Conservation (phyloP, 2,329 filamentous ascomycete species). For the Ophiocordyceps sinensis region DNA sequence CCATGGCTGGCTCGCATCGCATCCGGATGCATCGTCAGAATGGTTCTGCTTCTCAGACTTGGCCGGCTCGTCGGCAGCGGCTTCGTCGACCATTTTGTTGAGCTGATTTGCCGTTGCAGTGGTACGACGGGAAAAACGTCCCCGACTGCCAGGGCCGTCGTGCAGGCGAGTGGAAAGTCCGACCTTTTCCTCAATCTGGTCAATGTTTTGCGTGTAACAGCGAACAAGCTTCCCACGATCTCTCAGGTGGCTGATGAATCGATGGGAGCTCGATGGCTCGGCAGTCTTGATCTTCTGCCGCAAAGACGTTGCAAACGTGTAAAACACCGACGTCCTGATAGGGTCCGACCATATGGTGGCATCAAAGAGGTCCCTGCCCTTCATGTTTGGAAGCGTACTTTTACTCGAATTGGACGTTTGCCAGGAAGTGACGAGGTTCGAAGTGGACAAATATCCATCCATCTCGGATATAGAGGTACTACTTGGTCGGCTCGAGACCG, state of each 20-base stretch:
- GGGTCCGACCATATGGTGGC: slow-evolving; percentile 56
- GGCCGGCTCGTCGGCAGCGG: slow-evolving; percentile 2
- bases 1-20: slow-evolving; percentile 2
- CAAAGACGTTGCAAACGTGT: slow-evolving; percentile 55
- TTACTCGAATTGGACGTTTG: slow-evolving; percentile 19
- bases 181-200: slow-evolving; percentile 57
- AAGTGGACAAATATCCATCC: slow-evolving; percentile 26
- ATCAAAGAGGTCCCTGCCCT: slow-evolving; percentile 59
- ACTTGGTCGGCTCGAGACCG: slow-evolving; percentile 11
- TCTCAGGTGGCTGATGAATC: slow-evolving; percentile 52
- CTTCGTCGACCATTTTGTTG: slow-evolving; percentile 23
- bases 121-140: slow-evolving; percentile 40
- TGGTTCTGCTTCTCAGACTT: slow-evolving; percentile 6
- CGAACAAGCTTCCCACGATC: slow-evolving; percentile 54
- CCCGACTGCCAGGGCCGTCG: slow-evolving; percentile 46
- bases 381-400: slow-evolving; percentile 42
- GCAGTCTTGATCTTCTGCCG: slow-evolving; percentile 50
- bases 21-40: not conserved
- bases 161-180: slow-evolving; percentile 49
- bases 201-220: slow-evolving; percentile 66
- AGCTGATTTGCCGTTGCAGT: slow-evolving; percentile 19
- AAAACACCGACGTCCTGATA: slow-evolving; percentile 54
- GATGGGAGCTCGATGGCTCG: slow-evolving; percentile 49
- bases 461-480: slow-evolving; percentile 29
- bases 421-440: slow-evolving; percentile 23